Evolutionary conservation across 768 basidiomycete genomes (phyloP), one percentile per base, ranked within the genome.

Genomic region (Phlegmacium glaucopus): DNA sequence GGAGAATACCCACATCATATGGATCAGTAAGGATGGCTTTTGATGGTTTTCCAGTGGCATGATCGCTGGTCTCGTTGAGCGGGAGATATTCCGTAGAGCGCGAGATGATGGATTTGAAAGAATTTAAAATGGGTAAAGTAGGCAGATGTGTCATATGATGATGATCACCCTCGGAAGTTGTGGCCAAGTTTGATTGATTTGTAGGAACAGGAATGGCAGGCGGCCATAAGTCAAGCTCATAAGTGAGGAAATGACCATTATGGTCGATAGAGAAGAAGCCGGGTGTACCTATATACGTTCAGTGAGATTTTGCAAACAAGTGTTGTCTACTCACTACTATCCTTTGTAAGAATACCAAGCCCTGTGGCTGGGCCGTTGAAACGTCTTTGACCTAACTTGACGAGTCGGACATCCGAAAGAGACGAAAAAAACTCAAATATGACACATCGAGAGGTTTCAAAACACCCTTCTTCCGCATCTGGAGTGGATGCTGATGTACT

Each of bases 71-170:
- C 47, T 64, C 55, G 27, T 59, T 32, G 13, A 52, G 13, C 45
- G 54, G 37, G 4, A 77, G 42, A 44, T 72, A 68, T 26, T 85
- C 84, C 0, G 70, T 56, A n/a, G 79, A 78, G n/a, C 60, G 70
- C 22, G 66, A 66, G 45, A 71, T 70, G 11, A 79, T 70, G 1
- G 72, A 66, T 59, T 82, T 89, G 70, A 89, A 82, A 3, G 82
- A 76, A 50, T 82, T 85, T 6, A 83, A 71, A n/a, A 86, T 64
- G 34, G 54, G 51, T 22, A 54, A 38, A n/a, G 52, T 47, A 1
- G 73, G 70, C n/a, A 80, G 60, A 9, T 68, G 52, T 22, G 58
- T 49, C 28, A 58, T 47, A 49, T 63, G 60, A 28, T 46, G 38
- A 26, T 54, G 40, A 52, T 58, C 34, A 51, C 52, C 50, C 32